phyloP scores from a whole-genome alignment of 164 flowering plant genomes.

The Houttuynia cordata region DNA sequence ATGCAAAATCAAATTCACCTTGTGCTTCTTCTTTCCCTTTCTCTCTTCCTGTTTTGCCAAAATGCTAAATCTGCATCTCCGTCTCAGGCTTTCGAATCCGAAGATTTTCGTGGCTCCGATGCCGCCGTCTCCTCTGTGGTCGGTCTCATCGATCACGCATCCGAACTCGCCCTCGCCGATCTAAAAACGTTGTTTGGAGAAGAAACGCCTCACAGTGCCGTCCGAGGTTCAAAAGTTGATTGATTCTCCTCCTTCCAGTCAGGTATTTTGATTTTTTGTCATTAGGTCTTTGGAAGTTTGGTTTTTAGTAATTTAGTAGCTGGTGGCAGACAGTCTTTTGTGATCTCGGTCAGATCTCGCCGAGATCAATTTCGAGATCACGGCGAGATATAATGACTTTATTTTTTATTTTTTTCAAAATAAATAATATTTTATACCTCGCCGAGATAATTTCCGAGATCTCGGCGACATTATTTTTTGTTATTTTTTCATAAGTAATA shows the following conservation, averaged over 20 bases:
- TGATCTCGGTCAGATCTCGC: no score
- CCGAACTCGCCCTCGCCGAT: constrained; percentile 15
- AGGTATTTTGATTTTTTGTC: constrained; percentile 22
- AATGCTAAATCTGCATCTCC: neutral
- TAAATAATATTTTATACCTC: no score
- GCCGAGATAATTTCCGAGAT: no score
- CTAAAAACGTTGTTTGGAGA: constrained; percentile 16
- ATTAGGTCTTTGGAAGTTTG: neutral
- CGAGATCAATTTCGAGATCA: no score
- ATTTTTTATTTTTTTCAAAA: no score
- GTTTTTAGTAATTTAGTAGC: neutral
- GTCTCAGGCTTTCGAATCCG: constrained; percentile 28
- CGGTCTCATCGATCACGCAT: constrained; percentile 29
- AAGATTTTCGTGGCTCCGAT: constrained; percentile 19
- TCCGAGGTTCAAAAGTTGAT: constrained; percentile 26
- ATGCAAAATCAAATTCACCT: neutral
- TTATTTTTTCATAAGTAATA: no score
- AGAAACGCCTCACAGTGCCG: constrained; percentile 27
- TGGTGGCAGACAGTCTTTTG: constrained; percentile 27
- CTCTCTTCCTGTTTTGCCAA: neutral
- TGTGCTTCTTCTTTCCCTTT: neutral
- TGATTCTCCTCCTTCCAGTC: constrained; percentile 29
- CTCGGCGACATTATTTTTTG: no score
- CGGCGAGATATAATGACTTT: no score
- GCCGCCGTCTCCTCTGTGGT: constrained; percentile 23